phyloP scores from a whole-genome alignment of 2,329 filamentous ascomycete species.

The Cercospora janseana region DNA sequence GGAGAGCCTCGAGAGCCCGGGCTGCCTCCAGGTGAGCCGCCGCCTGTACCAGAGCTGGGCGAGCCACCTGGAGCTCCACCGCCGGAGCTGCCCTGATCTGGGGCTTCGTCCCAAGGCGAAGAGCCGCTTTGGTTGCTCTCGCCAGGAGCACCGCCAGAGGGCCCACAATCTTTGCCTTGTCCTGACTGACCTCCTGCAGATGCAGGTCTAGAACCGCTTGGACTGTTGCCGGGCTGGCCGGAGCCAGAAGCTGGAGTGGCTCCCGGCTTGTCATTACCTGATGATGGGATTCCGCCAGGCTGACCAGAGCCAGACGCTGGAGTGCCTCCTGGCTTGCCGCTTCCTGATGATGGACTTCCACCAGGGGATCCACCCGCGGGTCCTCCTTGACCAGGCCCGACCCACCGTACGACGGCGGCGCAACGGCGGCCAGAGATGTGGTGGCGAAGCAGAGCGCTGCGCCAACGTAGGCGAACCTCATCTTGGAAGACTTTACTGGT shows the following conservation, averaged over 20 bases:
- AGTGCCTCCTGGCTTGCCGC: too few species aligned
- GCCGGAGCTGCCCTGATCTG: neutral
- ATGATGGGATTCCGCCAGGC: too few species aligned
- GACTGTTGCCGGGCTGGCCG: too few species aligned
- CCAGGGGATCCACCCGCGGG: neutral
- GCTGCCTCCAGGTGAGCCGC: too few species aligned
- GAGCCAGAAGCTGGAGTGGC: neutral
- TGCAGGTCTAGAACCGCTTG: too few species aligned
- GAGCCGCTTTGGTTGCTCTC: too few species aligned
- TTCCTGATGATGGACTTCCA: too few species aligned
- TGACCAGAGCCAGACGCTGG: too few species aligned
- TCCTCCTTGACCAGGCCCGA: neutral
- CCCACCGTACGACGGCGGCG: constrained; percentile 1
- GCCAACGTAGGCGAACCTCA: constrained; percentile 12
- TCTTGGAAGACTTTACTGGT: neutral
- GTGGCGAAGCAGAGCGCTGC: constrained; percentile 6
- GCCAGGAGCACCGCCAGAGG: neutral
- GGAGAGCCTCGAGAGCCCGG: too few species aligned
- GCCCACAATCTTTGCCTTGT: neutral
- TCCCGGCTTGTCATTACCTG: neutral
- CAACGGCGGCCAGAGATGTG: neutral
- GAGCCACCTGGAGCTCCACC: too few species aligned
- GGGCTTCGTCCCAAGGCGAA: neutral
- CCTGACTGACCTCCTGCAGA: neutral
- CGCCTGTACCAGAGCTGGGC: too few species aligned